Conservation (phyloP, 129 eudicot species). For the Scalesia atractyloides region DNA sequence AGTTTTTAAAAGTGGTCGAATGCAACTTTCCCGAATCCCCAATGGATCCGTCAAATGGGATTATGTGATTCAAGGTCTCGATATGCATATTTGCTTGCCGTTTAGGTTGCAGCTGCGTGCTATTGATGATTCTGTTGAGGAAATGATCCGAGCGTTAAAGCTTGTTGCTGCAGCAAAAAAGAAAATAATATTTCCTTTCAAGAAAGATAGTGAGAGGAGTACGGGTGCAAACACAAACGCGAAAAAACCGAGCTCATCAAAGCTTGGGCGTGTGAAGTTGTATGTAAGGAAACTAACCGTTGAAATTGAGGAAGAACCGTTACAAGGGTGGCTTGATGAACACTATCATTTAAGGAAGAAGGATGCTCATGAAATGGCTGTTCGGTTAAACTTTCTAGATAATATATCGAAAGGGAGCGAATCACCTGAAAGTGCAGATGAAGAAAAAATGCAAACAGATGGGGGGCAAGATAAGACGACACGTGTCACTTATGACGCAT, state of each 20-base stretch:
- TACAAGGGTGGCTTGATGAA: constrained; percentile 99
- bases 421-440: constrained; percentile 46
- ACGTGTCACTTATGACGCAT: constrained; percentile 51
- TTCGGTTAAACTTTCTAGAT: constrained; percentile 73
- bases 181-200: constrained; percentile 50
- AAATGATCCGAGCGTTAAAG: constrained; percentile 83
- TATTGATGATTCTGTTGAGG: constrained; percentile 89
- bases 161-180: constrained; percentile 72
- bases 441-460: constrained; percentile 40
- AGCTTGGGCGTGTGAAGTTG: constrained; percentile 72
- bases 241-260: constrained; percentile 62
- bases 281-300: constrained; percentile 70
- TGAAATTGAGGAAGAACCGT: constrained; percentile 92
- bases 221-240: constrained; percentile 40
- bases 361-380: constrained; percentile 86
- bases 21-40: constrained; percentile 93
- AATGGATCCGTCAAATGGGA: constrained; percentile 77
- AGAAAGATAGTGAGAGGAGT: constrained; percentile 40
- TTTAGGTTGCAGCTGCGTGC: constrained; percentile 88
- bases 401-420: constrained; percentile 51
- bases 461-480: constrained; percentile 55
- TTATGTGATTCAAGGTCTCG: constrained; percentile 92
- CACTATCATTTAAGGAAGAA: constrained; percentile 72
- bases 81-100: constrained; percentile 87
- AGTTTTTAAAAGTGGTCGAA: constrained; percentile 76